These are phyloP conservation scores for Earliella scabrosa DNA, from an alignment of 1,284 basidiomycete genomes.

Conservation along the genomic window DNA sequence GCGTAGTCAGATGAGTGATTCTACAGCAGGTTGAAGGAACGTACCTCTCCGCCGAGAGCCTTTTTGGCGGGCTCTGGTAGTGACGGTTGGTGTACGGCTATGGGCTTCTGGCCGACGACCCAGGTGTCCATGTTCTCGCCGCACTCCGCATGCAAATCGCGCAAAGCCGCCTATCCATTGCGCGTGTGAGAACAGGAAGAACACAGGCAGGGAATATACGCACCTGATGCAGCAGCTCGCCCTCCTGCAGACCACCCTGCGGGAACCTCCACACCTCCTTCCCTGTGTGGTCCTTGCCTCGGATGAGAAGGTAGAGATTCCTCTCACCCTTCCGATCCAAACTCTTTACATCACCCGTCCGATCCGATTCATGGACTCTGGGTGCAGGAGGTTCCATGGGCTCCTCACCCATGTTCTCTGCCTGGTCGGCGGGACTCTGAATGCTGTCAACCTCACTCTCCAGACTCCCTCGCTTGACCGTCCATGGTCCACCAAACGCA, in stretches of 20 bases:
- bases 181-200: no score
- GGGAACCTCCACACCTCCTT: slow-evolving; percentile 83
- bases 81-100: slow-evolving; percentile 66
- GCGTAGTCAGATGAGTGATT: not conserved
- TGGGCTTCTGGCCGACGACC: slow-evolving; percentile 77
- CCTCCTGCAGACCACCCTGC: slow-evolving; percentile 62
- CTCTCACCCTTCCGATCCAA: slow-evolving; percentile 84
- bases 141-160: slow-evolving; percentile 68
- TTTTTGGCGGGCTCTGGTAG: slow-evolving; percentile 26
- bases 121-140: slow-evolving; percentile 82
- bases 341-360: slow-evolving; percentile 65
- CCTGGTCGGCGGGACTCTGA: slow-evolving; percentile 50
- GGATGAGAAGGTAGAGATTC: slow-evolving; percentile 86
- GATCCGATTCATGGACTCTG: slow-evolving; percentile 67
- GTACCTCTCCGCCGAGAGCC: slow-evolving; percentile 28
- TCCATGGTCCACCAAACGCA: slow-evolving; percentile 60
- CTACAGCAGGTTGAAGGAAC: not conserved
- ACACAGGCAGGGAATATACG: no score
- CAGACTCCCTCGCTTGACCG: slow-evolving; percentile 22
- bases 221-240: slow-evolving; percentile 75
- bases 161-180: slow-evolving; percentile 79
- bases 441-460: slow-evolving; percentile 44
- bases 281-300: slow-evolving; percentile 50
- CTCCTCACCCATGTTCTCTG: slow-evolving; percentile 55
- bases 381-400: slow-evolving; percentile 46